phyloP scores from a whole-genome alignment of 2,329 filamentous ascomycete genomes.

The Botrytis pseudocinerea region DNA sequence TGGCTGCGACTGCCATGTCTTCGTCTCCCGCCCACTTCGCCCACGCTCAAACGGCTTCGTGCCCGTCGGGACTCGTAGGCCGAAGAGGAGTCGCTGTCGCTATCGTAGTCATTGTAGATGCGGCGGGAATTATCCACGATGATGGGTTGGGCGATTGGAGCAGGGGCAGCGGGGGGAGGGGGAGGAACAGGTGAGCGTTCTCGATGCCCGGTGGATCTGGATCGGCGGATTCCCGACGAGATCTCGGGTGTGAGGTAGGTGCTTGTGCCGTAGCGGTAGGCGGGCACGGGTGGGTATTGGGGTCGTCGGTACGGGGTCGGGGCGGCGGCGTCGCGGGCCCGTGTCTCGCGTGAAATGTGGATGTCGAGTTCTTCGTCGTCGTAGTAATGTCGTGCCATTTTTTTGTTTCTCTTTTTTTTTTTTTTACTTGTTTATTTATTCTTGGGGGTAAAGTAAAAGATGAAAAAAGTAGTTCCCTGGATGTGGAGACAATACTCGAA shows the following conservation, averaged over 20 bases:
- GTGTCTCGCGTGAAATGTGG: conserved; percentile 41
- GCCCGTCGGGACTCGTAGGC: neutral
- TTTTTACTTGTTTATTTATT: neutral
- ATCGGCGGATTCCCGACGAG: conserved; percentile 29
- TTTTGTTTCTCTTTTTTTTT: conserved; percentile 35
- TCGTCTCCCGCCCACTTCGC: neutral
- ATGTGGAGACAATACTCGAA: neutral
- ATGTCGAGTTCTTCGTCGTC: conserved; percentile 59
- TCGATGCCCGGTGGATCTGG: conserved; percentile 28
- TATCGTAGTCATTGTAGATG: conserved; percentile 14
- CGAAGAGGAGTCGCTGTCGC: conserved; percentile 17
- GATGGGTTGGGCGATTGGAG: conserved; percentile 44
- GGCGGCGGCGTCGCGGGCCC: conserved; percentile 42
- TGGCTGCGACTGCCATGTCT: conserved; percentile 18
- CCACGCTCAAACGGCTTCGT: conserved; percentile 34
- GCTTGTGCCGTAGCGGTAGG: conserved; percentile 23
- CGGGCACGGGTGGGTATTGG: conserved; percentile 31
- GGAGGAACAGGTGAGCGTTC: conserved; percentile 13
- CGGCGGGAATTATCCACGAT: conserved; percentile 55
- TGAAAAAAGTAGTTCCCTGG: neutral
- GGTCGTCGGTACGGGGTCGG: conserved; percentile 37
- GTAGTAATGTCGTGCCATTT: conserved; percentile 42
- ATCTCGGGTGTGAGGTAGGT: conserved; percentile 33
- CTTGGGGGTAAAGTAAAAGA: neutral
- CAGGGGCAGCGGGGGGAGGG: conserved; percentile 19